Conservation (phyloP, 2,329 filamentous ascomycete species). For the Camillea tinctor region DNA sequence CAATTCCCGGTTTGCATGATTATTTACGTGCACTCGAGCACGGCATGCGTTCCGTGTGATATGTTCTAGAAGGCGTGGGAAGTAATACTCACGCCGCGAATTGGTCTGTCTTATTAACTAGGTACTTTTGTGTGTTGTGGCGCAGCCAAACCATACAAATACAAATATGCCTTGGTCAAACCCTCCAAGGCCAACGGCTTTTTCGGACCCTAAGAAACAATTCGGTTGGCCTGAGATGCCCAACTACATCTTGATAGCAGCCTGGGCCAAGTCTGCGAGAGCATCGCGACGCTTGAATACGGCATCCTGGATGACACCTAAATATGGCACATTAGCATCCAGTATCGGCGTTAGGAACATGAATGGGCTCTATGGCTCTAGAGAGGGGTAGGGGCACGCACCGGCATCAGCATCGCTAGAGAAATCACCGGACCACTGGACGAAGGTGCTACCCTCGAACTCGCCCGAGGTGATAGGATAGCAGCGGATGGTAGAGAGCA, state of each 20-base stretch:
- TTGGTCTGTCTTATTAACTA: not conserved
- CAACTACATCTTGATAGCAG: slow-evolving; percentile 36
- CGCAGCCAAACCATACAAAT: not conserved
- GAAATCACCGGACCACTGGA: slow-evolving; percentile 70
- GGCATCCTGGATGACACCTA: slow-evolving; percentile 70
- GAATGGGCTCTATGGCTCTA: not conserved
- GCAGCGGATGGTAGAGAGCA: slow-evolving; percentile 64
- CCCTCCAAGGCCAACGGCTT: not conserved
- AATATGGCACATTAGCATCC: slow-evolving; percentile 14
- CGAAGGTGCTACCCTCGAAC: slow-evolving; percentile 62
- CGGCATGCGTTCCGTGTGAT: too few species aligned
- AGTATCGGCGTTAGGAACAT: not conserved
- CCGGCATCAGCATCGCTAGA: slow-evolving; percentile 69
- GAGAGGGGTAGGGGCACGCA: slow-evolving; percentile 38
- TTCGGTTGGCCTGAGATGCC: not conserved
- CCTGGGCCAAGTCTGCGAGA: slow-evolving; percentile 62
- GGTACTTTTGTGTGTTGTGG: not conserved
- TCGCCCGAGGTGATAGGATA: slow-evolving; percentile 66
- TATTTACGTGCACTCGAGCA: too few species aligned
- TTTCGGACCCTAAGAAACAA: not conserved
- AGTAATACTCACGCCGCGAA: too few species aligned
- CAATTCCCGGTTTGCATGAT: too few species aligned
- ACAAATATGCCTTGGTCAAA: not conserved
- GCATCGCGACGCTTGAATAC: slow-evolving; percentile 76
- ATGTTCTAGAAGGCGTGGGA: too few species aligned